Evolutionary conservation across 2,329 filamentous ascomycete genomes (phyloP), one percentile per base, ranked within the genome.

Genomic region (Trichoderma brevicompactum): DNA sequence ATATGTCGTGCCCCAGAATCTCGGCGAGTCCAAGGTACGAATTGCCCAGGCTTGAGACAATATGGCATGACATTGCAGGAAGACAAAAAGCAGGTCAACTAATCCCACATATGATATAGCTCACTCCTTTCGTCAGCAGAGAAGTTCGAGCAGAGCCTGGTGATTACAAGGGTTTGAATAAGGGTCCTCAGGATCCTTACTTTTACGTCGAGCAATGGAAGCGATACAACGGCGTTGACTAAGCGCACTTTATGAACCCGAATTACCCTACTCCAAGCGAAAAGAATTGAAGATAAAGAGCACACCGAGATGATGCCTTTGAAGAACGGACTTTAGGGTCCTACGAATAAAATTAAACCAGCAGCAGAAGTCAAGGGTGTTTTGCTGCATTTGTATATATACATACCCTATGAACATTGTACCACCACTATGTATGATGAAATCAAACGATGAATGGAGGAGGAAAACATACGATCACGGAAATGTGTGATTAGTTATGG

Each of bases 101-200:
- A 54, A 63, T 13, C 7, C 2, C 41, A 9, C 13, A 13, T 13
- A 15, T 28, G 15, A 19, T 36, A 46, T 55, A 95, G 92, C 85
- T 96, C 73, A 92, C 89, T 2, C 92, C 92, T 1, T 96, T 94
- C 72, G 90, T 95, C 59, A 87, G 87, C 65, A 81, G 81, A 56
- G 84, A 83, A 67, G 81, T 92, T 65, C 78, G 81, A 68, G 77
- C 79, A 44, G 75, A 79, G 23, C 79, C 78, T 59, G 87, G 87
- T 54, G 79, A 81, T 66, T 89, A 87, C 74, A 80, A 84, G 69
- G 81, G 81, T 28, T 66, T 80, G 40, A 79, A 82, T 40, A 73
- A 73, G 69, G 88, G 88, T 15, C 85, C 87, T 10, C 80, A 85
- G 69, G 85, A 85, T 72, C 85, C 88, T n/a, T 78, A 83, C 70